phyloP scores from a whole-genome alignment of 768 basidiomycete species.

The Sporobolomyces roseus region DNA sequence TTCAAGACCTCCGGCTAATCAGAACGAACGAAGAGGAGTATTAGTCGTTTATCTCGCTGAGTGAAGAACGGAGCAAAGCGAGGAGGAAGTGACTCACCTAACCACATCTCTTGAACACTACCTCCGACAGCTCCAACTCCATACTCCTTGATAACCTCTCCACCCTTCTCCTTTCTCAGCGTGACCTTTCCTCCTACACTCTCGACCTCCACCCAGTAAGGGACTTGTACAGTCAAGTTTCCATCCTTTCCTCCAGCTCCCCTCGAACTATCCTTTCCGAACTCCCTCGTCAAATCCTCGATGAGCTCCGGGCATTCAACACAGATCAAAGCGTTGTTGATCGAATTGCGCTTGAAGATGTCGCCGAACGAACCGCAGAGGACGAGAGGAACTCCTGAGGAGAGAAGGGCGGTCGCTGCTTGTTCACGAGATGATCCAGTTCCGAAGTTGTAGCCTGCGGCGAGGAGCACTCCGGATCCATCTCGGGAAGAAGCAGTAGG shows the following conservation, averaged over 20 bases:
- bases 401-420: conserved; percentile 92
- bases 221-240: conserved; percentile 75
- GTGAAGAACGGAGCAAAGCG: too few species aligned
- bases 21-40: neutral
- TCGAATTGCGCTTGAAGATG: conserved; percentile 98
- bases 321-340: conserved; percentile 96
- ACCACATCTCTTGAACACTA: conserved; percentile 97
- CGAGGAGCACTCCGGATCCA: conserved; percentile 65
- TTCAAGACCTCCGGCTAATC: conserved; percentile 39
- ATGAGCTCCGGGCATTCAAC: conserved; percentile 88
- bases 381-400: conserved; percentile 86
- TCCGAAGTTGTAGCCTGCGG: conserved; percentile 96
- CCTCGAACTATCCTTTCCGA: conserved; percentile 68
- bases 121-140: conserved; percentile 71
- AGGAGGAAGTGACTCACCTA: too few species aligned
- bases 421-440: conserved; percentile 98
- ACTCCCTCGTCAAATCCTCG: conserved; percentile 68
- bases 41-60: neutral
- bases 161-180: conserved; percentile 53
- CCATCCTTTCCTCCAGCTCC: conserved; percentile 75
- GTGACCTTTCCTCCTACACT: conserved; percentile 69
- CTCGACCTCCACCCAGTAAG: conserved; percentile 61
- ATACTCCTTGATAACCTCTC: conserved; percentile 60
- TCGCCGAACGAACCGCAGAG: conserved; percentile 98
- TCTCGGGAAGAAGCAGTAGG: conserved; percentile 36